Conservation (phyloP, 208 protist genomes). For the Trypanosoma platydactyli region DNA sequence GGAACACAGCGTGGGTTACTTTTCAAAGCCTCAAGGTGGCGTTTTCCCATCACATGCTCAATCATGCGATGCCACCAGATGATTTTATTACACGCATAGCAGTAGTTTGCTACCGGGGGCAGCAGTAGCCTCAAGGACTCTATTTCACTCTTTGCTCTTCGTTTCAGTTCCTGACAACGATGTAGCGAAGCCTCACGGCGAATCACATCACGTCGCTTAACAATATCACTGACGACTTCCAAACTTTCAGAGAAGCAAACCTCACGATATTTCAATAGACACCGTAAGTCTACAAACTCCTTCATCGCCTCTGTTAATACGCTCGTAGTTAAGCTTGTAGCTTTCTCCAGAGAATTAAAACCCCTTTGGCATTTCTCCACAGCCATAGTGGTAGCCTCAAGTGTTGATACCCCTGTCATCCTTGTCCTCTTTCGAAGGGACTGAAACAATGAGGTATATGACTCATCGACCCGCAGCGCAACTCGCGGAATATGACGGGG, state of each 20-base stretch:
- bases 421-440: conserved; percentile 72
- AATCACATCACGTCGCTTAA: conserved; percentile 39
- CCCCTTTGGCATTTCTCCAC: conserved; percentile 48
- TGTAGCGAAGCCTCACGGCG: conserved; percentile 35
- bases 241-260: conserved; percentile 41
- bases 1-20: conserved; percentile 38
- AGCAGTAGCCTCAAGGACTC: conserved; percentile 34
- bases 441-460: conserved; percentile 68
- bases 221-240: conserved; percentile 35
- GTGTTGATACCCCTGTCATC: conserved; percentile 67
- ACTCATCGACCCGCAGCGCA: conserved; percentile 40
- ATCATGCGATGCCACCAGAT: conserved; percentile 77
- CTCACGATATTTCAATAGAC: conserved; percentile 63
- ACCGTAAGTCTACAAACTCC: conserved; percentile 71
- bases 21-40: conserved; percentile 38
- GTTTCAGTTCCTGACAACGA: conserved; percentile 28
- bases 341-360: conserved; percentile 24
- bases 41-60: conserved; percentile 66
- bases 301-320: conserved; percentile 64
- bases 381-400: conserved; percentile 82
- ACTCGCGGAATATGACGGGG: conserved; percentile 58
- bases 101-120: conserved; percentile 84
- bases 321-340: not conserved
- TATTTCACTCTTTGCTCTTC: conserved; percentile 30
- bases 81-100: conserved; percentile 67